Percentiles rank a stretch among this genome's conserved stretches.
phyloP scores from a whole-genome alignment of 163 green algal genomes.

The Smithsoniella earleae region DNA sequence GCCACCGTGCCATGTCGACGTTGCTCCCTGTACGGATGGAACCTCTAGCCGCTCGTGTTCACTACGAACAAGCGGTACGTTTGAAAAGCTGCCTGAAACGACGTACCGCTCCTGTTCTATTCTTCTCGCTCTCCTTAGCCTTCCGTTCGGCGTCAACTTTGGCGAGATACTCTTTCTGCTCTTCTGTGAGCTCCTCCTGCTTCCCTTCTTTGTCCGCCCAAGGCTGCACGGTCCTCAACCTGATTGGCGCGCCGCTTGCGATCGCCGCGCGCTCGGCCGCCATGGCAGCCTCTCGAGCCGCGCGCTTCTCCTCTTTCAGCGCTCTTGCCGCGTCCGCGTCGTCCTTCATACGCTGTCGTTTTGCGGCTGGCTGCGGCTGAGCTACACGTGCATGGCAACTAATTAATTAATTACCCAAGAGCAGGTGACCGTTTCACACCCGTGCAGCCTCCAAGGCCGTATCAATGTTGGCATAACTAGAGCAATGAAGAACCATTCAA shows the following conservation, averaged over 20 bases:
- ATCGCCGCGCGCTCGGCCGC: not conserved
- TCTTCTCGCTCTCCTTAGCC: slow-evolving; percentile 3
- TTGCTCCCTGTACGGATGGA: slow-evolving; percentile 35
- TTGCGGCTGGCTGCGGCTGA: too few relatives aligned
- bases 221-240: slow-evolving; percentile 51
- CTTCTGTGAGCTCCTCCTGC: slow-evolving; percentile 65
- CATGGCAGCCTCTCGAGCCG: not conserved
- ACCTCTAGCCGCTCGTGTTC: not conserved
- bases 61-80: not conserved
- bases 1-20: slow-evolving; percentile 85
- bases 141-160: slow-evolving; percentile 36
- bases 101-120: not conserved
- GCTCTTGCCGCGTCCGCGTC: too few relatives aligned
- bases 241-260: slow-evolving; percentile 36
- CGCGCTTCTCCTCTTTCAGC: not conserved
- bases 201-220: slow-evolving; percentile 67
- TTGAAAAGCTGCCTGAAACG: not conserved
- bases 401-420: too few relatives aligned
- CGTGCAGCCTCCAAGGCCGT: too few relatives aligned
- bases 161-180: slow-evolving; percentile 80
- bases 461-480: too few relatives aligned
- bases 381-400: too few relatives aligned
- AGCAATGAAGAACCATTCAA: too few relatives aligned
- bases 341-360: too few relatives aligned
- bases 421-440: too few relatives aligned